phyloP scores from a whole-genome alignment of 225 moss, liverwort and hornwort genomes.

The Bryoerythrophyllum caledonicum region DNA sequence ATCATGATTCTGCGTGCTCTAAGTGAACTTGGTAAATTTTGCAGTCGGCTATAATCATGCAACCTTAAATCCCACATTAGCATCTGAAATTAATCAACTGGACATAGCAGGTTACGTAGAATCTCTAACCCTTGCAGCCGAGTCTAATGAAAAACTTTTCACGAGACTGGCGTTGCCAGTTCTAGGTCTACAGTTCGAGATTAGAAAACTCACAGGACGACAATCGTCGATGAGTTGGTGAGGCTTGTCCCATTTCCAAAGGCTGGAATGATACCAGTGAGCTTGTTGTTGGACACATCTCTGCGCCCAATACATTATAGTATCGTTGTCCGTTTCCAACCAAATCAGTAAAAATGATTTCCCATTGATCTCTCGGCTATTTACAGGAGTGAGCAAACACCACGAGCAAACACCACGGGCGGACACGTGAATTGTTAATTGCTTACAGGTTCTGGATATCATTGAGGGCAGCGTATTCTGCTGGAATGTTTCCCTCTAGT shows the following conservation, averaged over 20 bases:
- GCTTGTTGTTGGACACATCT: constrained; percentile 37
- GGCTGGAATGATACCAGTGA: constrained; percentile 28
- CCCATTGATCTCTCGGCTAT: neutral
- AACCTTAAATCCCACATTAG: neutral
- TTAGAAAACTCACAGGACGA: constrained; percentile 36
- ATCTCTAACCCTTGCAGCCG: neutral
- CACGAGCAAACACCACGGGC: neutral
- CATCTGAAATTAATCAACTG: neutral
- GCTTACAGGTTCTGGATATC: constrained; percentile 35
- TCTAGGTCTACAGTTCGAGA: neutral
- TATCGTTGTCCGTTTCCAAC: neutral
- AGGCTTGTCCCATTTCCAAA: constrained; percentile 35
- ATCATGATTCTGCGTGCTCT: neutral
- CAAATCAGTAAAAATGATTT: neutral
- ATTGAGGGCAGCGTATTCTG: constrained; percentile 18
- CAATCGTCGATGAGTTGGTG: constrained; percentile 23
- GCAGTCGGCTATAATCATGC: neutral
- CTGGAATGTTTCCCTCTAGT: constrained; percentile 28
- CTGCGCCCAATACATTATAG: constrained; percentile 15
- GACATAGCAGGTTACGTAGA: neutral
- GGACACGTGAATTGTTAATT: too few species aligned
- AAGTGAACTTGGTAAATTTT: neutral
- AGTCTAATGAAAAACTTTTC: neutral
- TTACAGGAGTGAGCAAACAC: neutral
- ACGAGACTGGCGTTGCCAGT: neutral